These are phyloP conservation scores for Antrodiella citrinella DNA, from an alignment of 768 basidiomycete genomes.

Conservation along the genomic window DNA sequence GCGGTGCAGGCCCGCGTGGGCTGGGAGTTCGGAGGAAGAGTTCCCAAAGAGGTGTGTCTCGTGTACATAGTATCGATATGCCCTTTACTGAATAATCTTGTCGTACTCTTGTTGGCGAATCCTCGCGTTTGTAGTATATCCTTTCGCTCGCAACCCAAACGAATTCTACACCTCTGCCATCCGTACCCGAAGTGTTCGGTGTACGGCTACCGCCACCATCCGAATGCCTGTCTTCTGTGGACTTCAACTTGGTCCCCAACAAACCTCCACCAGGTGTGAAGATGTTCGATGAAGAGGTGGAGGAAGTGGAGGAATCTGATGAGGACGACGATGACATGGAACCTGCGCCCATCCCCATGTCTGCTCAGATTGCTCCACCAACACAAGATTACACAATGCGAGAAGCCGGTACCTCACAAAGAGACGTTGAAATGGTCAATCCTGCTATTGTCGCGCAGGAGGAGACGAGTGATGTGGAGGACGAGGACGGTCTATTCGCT, in stretches of 20 bases:
- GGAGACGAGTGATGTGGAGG: conserved; percentile 71
- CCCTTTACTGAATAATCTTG: no score
- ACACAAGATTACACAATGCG: conserved; percentile 5
- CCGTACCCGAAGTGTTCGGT: conserved; percentile 85
- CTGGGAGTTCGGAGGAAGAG: conserved; percentile 86
- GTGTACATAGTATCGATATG: neutral
- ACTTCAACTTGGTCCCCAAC: conserved; percentile 84
- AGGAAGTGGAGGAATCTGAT: conserved; percentile 74
- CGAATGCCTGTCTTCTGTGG: conserved; percentile 73
- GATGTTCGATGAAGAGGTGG: conserved; percentile 73
- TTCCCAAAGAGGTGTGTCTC: conserved; percentile 76
- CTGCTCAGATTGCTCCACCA: conserved; percentile 14
- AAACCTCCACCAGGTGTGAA: conserved; percentile 72
- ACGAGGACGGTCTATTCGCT: conserved; percentile 71
- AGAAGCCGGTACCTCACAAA: no score
- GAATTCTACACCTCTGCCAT: conserved; percentile 70
- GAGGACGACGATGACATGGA: conserved; percentile 70
- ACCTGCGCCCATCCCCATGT: conserved; percentile 42
- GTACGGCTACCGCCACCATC: conserved; percentile 61
- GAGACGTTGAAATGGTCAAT: conserved; percentile 34
- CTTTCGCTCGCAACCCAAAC: conserved; percentile 78
- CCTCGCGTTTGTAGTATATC: conserved; percentile 58
- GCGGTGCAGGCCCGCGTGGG: conserved; percentile 86
- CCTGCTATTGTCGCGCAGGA: conserved; percentile 28
- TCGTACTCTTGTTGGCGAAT: no score